Conservation (phyloP, 1,139 yeast genomes). For the Yamadazyma taylorii region DNA sequence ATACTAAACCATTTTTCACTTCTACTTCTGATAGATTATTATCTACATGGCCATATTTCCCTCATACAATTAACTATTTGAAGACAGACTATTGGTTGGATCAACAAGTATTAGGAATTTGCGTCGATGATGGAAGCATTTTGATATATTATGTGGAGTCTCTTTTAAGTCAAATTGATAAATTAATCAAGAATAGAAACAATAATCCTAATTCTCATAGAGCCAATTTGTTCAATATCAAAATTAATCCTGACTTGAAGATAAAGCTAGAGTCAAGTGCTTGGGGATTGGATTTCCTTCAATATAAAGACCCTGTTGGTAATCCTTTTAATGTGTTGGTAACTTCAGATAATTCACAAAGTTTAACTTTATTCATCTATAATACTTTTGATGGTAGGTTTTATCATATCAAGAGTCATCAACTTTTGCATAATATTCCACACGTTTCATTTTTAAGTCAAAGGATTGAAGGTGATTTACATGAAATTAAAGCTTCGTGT, state of each 20-base stretch:
- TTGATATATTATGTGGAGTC: constrained; percentile 42
- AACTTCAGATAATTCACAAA: constrained; percentile 59
- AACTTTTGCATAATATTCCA: constrained; percentile 59
- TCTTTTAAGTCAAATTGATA: constrained; percentile 21
- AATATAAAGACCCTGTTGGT: constrained; percentile 22
- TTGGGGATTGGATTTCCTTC: constrained; percentile 61
- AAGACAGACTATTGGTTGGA: constrained; percentile 28
- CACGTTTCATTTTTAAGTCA: constrained; percentile 45
- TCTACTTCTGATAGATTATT: constrained; percentile 35
- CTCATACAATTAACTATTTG: constrained; percentile 57
- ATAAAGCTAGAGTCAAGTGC: constrained; percentile 48
- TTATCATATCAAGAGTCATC: constrained; percentile 39
- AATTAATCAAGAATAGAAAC: constrained; percentile 7
- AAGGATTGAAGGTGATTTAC: constrained; percentile 17
- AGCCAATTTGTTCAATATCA: constrained; percentile 4
- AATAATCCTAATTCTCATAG: not conserved
- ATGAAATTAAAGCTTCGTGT: constrained; percentile 32
- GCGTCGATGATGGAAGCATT: constrained; percentile 59
- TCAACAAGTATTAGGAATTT: constrained; percentile 42
- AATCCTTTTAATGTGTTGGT: constrained; percentile 40
- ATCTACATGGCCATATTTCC: constrained; percentile 52
- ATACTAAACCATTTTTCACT: constrained; percentile 41
- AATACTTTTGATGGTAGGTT: constrained; percentile 27
- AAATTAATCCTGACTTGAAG: constrained; percentile 32
- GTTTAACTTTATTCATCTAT: constrained; percentile 42